A percentile compares a stretch with the other conserved stretches of the same genome.
Evolutionary conservation across 2,329 filamentous ascomycete genomes (phyloP).

Genomic region (Bipolaris cookei): DNA sequence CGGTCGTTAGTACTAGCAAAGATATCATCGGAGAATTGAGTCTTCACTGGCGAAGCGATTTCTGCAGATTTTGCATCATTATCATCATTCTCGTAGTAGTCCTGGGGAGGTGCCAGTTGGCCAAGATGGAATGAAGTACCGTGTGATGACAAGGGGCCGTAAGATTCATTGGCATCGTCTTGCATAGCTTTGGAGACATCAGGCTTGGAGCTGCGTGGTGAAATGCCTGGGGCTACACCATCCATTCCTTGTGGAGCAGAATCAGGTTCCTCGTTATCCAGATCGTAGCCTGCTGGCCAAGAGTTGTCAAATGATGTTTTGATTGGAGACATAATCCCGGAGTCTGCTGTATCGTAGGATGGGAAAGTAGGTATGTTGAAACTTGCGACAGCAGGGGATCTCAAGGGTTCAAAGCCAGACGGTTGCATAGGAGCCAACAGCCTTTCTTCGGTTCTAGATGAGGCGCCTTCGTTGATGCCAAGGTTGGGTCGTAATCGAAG

Average conservation of each 20-base stretch:
- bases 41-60: slow-evolving; percentile 49
- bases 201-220: slow-evolving; percentile 35
- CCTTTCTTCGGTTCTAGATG: slow-evolving; percentile 20
- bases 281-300: slow-evolving; percentile 39
- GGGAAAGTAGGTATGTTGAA: slow-evolving; percentile 25
- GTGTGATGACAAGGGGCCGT: slow-evolving; percentile 28
- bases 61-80: slow-evolving; percentile 20
- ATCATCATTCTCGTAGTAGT: not conserved
- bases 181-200: slow-evolving; percentile 19
- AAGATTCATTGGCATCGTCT: slow-evolving; percentile 22
- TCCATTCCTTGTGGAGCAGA: slow-evolving; percentile 19
- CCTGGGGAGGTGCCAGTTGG: not conserved
- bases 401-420: slow-evolving; percentile 32
- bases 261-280: slow-evolving; percentile 19
- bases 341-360: slow-evolving; percentile 20
- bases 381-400: slow-evolving; percentile 35
- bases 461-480: slow-evolving; percentile 19
- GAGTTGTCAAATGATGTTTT: slow-evolving; percentile 40
- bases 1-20: slow-evolving; percentile 36
- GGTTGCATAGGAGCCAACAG: slow-evolving; percentile 27
- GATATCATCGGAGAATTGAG: slow-evolving; percentile 44
- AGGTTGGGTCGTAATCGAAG: slow-evolving; percentile 38
- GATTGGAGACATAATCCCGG: slow-evolving; percentile 38
- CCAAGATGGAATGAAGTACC: slow-evolving; percentile 27
- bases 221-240: slow-evolving; percentile 25